Evolutionary conservation across 148 eudicot species (phyloP).

Genomic region (Simmondsia chinensis): DNA sequence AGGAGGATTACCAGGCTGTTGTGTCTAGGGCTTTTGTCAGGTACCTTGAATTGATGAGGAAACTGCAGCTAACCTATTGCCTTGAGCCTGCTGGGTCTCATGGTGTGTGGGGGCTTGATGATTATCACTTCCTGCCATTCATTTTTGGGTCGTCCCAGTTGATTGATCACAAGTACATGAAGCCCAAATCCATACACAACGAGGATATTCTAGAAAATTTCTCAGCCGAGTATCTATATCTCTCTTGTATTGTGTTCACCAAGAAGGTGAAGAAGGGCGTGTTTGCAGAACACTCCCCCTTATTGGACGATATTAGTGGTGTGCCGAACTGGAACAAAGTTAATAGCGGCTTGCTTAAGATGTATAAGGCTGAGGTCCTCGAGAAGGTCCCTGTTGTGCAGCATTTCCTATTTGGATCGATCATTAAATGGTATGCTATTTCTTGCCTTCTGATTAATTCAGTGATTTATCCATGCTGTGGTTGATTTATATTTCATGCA

Average conservation of each 20-base stretch:
- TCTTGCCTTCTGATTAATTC: not conserved
- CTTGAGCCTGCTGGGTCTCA: conserved; percentile 97
- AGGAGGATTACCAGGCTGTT: conserved; percentile 75
- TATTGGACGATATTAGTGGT: conserved; percentile 90
- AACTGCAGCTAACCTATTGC: conserved; percentile 59
- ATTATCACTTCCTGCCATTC: conserved; percentile 83
- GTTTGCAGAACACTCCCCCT: conserved; percentile 88
- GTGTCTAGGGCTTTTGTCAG: conserved; percentile 72
- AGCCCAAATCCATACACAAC: conserved; percentile 90
- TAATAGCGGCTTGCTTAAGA: conserved; percentile 87
- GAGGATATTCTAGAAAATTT: conserved; percentile 86
- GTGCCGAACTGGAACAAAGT: conserved; percentile 90
- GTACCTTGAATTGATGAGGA: conserved; percentile 79
- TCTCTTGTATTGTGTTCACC: conserved; percentile 57
- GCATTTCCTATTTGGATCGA: conserved; percentile 83
- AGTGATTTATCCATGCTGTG: not conserved
- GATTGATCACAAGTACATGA: conserved; percentile 92
- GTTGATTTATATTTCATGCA: not conserved
- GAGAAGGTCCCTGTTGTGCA: conserved; percentile 95
- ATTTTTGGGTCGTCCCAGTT: conserved; percentile 88
- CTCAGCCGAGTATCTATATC: conserved; percentile 64
- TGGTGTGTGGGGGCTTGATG: conserved; percentile 98
- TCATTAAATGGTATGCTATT: conserved; percentile 67
- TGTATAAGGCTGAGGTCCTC: conserved; percentile 87
- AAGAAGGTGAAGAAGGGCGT: conserved; percentile 86